Conservation (phyloP, 495 filamentous ascomycete species). For the Corynascus novoguineensis region DNA sequence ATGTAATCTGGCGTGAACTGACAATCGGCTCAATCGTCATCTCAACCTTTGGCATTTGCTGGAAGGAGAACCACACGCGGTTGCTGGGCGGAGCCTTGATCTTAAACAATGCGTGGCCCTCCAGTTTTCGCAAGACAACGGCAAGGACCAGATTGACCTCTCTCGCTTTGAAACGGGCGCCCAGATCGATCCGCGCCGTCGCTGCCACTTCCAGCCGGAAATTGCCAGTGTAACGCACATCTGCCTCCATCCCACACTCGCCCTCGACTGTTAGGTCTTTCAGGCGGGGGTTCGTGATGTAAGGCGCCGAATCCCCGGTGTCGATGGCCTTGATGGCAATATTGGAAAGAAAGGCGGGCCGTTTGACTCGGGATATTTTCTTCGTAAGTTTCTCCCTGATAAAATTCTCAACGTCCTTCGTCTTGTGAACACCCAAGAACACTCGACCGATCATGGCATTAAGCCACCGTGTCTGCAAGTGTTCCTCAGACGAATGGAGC, state of each 20-base stretch:
- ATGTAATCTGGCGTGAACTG: conserved; percentile 91
- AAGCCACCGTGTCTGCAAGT: conserved; percentile 87
- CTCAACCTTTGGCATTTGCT: conserved; percentile 84
- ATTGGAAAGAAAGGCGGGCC: conserved; percentile 79
- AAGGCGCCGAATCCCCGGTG: conserved; percentile 80
- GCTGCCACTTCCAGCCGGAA: conserved; percentile 85
- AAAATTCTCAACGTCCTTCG: conserved; percentile 69
- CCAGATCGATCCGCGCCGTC: conserved; percentile 84
- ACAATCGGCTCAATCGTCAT: conserved; percentile 92
- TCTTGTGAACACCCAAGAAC: conserved; percentile 84
- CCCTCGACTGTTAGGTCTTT: conserved; percentile 90
- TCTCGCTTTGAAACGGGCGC: conserved; percentile 77
- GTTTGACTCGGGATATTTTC: conserved; percentile 91
- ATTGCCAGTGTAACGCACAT: conserved; percentile 81
- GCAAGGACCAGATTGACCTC: conserved; percentile 88
- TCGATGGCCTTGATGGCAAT: conserved; percentile 75
- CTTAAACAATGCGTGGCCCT: conserved; percentile 76
- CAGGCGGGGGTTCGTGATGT: conserved; percentile 80
- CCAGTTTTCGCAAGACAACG: conserved; percentile 75
- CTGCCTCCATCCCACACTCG: conserved; percentile 76
- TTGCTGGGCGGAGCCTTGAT: conserved; percentile 96
- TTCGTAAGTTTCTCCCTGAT: conserved; percentile 84
- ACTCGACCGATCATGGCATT: conserved; percentile 85
- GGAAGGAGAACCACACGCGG: conserved; percentile 89
- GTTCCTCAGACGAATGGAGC: conserved; percentile 87